Evolutionary conservation across 2,329 filamentous ascomycete genomes (phyloP).

Genomic region (Neopestalotiopsis sp.): DNA sequence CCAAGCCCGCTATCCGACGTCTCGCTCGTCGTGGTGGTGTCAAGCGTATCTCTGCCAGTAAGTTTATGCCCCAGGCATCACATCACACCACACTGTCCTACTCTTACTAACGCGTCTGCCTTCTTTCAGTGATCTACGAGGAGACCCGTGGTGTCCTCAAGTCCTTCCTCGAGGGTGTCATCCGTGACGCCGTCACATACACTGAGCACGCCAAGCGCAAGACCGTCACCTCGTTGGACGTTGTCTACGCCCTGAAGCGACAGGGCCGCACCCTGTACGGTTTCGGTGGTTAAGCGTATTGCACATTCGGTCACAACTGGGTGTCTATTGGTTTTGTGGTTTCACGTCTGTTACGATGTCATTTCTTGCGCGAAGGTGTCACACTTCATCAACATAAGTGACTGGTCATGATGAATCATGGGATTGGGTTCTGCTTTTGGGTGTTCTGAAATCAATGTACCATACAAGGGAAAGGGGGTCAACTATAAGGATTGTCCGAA

Average conservation of each 20-base stretch:
- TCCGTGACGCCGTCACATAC: constrained; percentile 80
- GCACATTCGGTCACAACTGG: constrained; percentile 13
- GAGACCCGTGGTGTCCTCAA: constrained; percentile 83
- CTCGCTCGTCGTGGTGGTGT: constrained; percentile 98
- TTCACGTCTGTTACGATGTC: constrained; percentile 43
- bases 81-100: constrained; percentile 1
- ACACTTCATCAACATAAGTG: constrained; percentile 32
- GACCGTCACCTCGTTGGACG: constrained; percentile 70
- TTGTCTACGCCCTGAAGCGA: constrained; percentile 68
- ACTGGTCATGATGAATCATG: constrained; percentile 40
- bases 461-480: constrained; percentile 36
- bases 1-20: constrained; percentile 98
- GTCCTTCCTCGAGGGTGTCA: constrained; percentile 83
- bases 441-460: constrained; percentile 38
- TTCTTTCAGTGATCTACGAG: constrained; percentile 73
- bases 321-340: constrained; percentile 22
- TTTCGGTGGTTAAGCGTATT: constrained; percentile 60
- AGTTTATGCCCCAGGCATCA: constrained; percentile 35
- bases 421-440: constrained; percentile 38
- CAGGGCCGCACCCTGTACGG: constrained; percentile 71
- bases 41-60: constrained; percentile 99
- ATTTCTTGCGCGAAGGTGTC: constrained; percentile 33
- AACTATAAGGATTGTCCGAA: constrained; percentile 32
- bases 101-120: constrained; percentile 20
- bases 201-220: constrained; percentile 84